Base-by-base conservation (phyloP, 2,329 filamentous ascomycete species). In the Pyrenophora teres region DNA sequence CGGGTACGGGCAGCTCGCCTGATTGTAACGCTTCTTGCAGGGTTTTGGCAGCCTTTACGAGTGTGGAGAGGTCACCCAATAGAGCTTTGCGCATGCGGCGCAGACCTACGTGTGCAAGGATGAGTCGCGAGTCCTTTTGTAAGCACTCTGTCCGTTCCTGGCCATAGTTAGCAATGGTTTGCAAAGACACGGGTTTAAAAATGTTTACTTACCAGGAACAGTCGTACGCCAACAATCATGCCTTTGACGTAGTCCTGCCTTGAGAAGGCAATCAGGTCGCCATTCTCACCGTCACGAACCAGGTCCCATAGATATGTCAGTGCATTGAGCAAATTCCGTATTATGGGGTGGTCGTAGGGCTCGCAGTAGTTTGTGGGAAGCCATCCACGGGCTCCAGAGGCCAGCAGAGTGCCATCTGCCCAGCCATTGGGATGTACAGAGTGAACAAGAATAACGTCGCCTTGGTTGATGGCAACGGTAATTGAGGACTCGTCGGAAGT, bases 331-430 rank as follows among this genome's bases (percentile, higher is more conserved):
- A 99, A 80, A 57, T 86, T 92, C 47, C 87, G 85, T 81, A 97
- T 92, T 58, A 92, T 87, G 18, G 91, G 85, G 39, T 93, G 91
- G 61, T 97, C 90, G 72, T 97, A 99, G 8, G 90, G 83, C 71
- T 97, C 92, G 78, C 94, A 99, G 73, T 97, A 99, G 74, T 99
- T 99, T 7, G 94, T 99, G 2, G 94, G 94, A 54, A 99, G 79
- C 94, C 94, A 99, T 57, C 94, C 94, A 62, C 94, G 84, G 43
- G 89, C 88, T 21, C 93, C 93, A 2, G 92, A 90, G 19, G 88
- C 83, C 55, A 99, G 77, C 35, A 97, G 80, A 0, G 94, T 99
- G 44, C 94, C 94, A 73, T 99, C 94, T 27, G 94, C 94, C 94
- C 94, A 99, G 63, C 94, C 94, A 77, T 97, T 99, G 54, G 91